Base-by-base conservation (phyloP, 352 stramenopile genomes). In the Phytophthora quininea region DNA sequence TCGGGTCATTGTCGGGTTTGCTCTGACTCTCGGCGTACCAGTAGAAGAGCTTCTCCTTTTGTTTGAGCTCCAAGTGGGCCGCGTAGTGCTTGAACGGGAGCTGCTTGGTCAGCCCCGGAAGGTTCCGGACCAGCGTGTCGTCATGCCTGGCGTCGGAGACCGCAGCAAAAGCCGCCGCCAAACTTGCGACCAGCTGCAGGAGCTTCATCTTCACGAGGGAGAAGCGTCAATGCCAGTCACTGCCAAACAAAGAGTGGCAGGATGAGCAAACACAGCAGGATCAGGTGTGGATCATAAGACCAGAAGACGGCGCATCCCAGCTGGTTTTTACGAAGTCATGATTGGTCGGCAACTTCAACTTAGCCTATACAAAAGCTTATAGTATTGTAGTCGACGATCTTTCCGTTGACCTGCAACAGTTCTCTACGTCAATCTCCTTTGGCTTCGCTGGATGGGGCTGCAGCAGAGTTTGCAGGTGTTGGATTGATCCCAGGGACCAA, bases 21-120 rank as follows among this genome's bases (percentile, higher is more conserved):
- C 71, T 63, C 69, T 91, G 80, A 54, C 79, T 85, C 64, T 94
- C 86, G 12, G 84, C 80, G 67, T 90, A 91, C 86, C 86, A 93
- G 71, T 93, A 93, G 49, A 93, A 94, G 40, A 93, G 77, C 59
- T 89, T 82, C 52, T 89, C 82, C 51, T 80, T 65, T 15, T 70
- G 77, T 42, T 79, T 33, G 11, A 91, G 71, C 52, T 85, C 50
- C 33, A 92, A 30, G 55, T 86, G 84, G 5, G 80, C 84, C 3
- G 82, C 67, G 67, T 92, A 93, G 54, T 93, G 86, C 56, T 91
- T 87, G 73, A 93, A 91, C 46, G 65, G 56, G 10, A 86, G 63
- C 32, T 78, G 54, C 8, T 54, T 64, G 8, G 66, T 60, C 33
- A 90, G 74, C 9, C 80, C 78, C 0, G 85, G 83, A 43, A 93